Conservation (phyloP, 805 yeast genomes). For the Wickerhamomyces queroliae region DNA sequence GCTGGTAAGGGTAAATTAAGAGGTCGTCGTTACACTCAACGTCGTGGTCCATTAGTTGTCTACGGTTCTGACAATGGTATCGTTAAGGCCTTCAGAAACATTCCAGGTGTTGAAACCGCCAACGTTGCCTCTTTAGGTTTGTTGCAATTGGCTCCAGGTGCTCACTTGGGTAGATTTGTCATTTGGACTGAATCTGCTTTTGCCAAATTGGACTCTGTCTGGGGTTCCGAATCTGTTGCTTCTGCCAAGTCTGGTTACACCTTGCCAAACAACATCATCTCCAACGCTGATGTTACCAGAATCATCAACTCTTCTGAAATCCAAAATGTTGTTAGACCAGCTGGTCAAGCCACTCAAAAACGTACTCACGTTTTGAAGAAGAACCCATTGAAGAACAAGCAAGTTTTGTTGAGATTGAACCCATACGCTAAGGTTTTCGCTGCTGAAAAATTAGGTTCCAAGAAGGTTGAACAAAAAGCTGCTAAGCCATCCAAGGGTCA, state of each 20-base stretch:
- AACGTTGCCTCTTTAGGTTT: constrained; percentile 88
- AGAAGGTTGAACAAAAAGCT: constrained; percentile 61
- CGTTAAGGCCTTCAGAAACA: constrained; percentile 98
- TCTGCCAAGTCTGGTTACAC: constrained; percentile 85
- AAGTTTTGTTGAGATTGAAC: constrained; percentile 95
- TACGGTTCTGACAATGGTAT: constrained; percentile 97
- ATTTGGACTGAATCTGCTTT: constrained; percentile 99
- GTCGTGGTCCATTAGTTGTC: constrained; percentile 99
- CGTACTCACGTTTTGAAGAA: constrained; percentile 94
- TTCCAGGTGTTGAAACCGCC: constrained; percentile 99
- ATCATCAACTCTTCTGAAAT: constrained; percentile 98
- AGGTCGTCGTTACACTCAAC: constrained; percentile 99
- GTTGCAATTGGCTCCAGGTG: constrained; percentile 99
- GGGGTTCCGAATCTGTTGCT: constrained; percentile 87
- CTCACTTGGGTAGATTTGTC: constrained; percentile 99
- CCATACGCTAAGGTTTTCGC: constrained; percentile 98
- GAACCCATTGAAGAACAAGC: constrained; percentile 99
- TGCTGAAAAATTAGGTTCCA: constrained; percentile 84
- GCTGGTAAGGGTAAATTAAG: constrained; percentile 99
- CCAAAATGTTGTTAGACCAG: constrained; percentile 95
- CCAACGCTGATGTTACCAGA: constrained; percentile 95
- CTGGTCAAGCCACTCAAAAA: constrained; percentile 92
- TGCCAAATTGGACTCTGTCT: constrained; percentile 92
- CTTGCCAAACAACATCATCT: constrained; percentile 89
- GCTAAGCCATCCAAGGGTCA: constrained; percentile 67